phyloP scores from a whole-genome alignment of 257 asterid species.

The Galeopsis tetrahit region DNA sequence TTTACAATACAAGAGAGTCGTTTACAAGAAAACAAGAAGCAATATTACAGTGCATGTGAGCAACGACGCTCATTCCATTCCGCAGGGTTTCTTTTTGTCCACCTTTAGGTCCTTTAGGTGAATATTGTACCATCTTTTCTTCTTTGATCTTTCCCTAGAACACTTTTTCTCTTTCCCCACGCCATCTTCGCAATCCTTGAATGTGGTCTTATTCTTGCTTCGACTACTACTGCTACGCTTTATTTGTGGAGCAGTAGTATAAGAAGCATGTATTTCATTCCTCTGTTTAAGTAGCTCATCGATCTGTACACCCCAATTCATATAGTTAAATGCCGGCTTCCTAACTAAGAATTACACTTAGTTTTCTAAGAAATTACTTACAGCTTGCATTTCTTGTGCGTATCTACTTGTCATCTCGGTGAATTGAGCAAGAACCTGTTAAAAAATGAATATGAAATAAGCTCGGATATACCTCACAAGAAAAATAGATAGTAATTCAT shows the following conservation, averaged over 20 bases:
- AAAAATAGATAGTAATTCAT: constrained; percentile 4
- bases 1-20: constrained; percentile 49
- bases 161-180: constrained; percentile 58
- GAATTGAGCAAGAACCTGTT: constrained; percentile 91
- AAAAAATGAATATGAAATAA: constrained; percentile 25
- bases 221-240: constrained; percentile 73
- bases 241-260: constrained; percentile 60
- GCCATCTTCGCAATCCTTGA: constrained; percentile 66
- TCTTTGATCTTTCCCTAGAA: constrained; percentile 67
- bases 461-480: constrained; percentile 11
- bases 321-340: constrained; percentile 1
- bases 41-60: constrained; percentile 37
- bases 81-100: constrained; percentile 87
- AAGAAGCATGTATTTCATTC: constrained; percentile 81
- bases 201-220: constrained; percentile 58
- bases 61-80: constrained; percentile 37
- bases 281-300: constrained; percentile 95
- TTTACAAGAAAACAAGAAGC: constrained; percentile 22
- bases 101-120: constrained; percentile 79
- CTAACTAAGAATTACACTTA: background rate
- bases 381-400: constrained; percentile 93
- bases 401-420: constrained; percentile 97
- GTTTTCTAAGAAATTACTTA: constrained; percentile 44
- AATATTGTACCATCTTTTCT: constrained; percentile 86
- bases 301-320: constrained; percentile 53